phyloP scores from a whole-genome alignment of 148 eudicot genomes.

The Chenopodium album region DNA sequence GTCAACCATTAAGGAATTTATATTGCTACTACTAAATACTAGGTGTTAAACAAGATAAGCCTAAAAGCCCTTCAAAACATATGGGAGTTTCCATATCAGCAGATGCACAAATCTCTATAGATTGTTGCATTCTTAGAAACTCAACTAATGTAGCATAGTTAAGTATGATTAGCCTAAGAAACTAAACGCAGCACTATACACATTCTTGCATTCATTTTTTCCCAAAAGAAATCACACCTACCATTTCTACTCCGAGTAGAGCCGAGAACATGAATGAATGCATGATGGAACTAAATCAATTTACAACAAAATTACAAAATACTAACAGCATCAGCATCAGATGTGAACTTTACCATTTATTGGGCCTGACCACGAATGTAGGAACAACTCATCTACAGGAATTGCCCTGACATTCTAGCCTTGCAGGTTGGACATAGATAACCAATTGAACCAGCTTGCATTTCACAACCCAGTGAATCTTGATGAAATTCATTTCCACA shows the following conservation, averaged over 20 bases:
- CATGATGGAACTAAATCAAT: constrained; percentile 17
- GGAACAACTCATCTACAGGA: constrained; percentile 32
- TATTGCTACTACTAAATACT: neutral
- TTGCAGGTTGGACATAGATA: constrained; percentile 78
- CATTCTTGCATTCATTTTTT: constrained; percentile 19
- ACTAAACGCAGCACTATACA: constrained; percentile 25
- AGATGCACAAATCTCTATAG: constrained; percentile 13
- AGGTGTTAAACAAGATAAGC: constrained; percentile 10
- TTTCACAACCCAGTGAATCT: constrained; percentile 47
- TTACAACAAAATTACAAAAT: constrained; percentile 8
- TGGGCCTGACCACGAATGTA: neutral
- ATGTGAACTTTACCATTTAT: constrained; percentile 13
- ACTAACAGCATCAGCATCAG: constrained; percentile 4
- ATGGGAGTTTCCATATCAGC: constrained; percentile 1
- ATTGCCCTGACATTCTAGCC: constrained; percentile 61
- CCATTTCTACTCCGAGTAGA: constrained; percentile 12
- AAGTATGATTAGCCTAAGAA: neutral
- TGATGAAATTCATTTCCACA: constrained; percentile 74
- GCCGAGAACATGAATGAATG: constrained; percentile 9
- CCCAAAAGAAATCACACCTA: neutral
- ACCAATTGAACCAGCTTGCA: constrained; percentile 72
- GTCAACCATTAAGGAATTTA: neutral
- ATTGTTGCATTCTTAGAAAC: constrained; percentile 7
- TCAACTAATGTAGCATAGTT: neutral
- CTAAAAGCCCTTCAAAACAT: neutral